A percentile compares a stretch with the other conserved stretches of the same genome.
phyloP scores from a whole-genome alignment of 148 eudicot species.

The Beta vulgaris region DNA sequence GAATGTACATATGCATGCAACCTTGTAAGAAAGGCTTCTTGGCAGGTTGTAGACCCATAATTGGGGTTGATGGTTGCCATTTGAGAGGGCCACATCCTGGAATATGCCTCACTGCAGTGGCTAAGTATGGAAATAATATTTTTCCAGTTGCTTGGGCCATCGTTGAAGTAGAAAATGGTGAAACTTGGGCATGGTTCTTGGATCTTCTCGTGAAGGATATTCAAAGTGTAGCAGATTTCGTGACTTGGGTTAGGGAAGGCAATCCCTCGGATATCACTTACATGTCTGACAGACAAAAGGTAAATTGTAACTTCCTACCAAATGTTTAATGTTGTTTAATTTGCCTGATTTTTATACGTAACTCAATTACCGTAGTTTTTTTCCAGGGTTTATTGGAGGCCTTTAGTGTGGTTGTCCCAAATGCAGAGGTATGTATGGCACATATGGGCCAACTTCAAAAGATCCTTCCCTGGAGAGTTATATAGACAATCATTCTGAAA shows the following conservation, averaged over 20 bases:
- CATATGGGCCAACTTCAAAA: slow-evolving; percentile 10
- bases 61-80: too few species aligned
- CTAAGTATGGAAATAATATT: slow-evolving; percentile 6
- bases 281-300: slow-evolving; percentile 20
- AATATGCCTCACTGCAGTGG: background rate
- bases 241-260: too few species aligned
- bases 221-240: background rate
- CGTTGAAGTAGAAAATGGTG: background rate
- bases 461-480: background rate
- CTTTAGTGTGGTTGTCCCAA: background rate
- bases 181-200: slow-evolving; percentile 12
- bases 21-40: background rate
- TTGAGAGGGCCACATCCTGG: background rate
- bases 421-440: slow-evolving; percentile 8
- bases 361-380: background rate
- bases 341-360: background rate
- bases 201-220: slow-evolving; percentile 2
- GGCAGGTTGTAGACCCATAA: background rate
- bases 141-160: too few species aligned
- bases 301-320: background rate
- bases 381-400: slow-evolving; percentile 3
- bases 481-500: too few species aligned
- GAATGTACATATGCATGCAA: background rate
- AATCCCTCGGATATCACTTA: background rate
- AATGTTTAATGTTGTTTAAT: too few species aligned